Evolutionary conservation across 352 stramenopile species (phyloP).

Genomic region (Globisporangium parvum): DNA sequence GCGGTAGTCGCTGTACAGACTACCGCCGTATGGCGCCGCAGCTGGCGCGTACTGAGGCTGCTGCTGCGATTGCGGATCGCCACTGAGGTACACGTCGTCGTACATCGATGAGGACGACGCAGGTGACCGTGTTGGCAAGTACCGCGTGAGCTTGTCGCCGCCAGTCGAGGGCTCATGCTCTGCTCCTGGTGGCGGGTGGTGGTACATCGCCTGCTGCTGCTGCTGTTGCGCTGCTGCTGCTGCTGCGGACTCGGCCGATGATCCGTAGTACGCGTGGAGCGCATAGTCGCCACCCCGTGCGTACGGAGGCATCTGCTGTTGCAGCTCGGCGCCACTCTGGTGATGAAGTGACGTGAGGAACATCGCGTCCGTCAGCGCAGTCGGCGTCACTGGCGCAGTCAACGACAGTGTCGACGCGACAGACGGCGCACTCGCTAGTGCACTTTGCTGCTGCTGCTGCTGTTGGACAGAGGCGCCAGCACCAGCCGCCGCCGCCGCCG

Average conservation of each 20-base stretch:
- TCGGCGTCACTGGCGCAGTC: constrained; percentile 10
- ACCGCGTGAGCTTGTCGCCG: constrained; percentile 29
- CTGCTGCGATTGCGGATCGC: neutral
- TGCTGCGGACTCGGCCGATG: neutral
- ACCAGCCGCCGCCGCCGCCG: neutral
- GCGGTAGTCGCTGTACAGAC: constrained; percentile 4
- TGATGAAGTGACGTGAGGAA: constrained; percentile 43
- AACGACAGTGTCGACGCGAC: constrained; percentile 14
- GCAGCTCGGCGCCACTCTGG: constrained; percentile 4
- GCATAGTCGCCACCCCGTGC: too few relatives aligned
- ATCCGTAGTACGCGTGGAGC: too few relatives aligned
- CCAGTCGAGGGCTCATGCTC: neutral
- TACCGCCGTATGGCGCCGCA: neutral
- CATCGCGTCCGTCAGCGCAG: constrained; percentile 32
- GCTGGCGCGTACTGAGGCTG: too few relatives aligned
- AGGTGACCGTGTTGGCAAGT: constrained; percentile 19
- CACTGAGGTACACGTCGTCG: neutral
- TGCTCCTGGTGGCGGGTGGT: too few relatives aligned
- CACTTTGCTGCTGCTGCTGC: too few relatives aligned
- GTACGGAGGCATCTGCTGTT: neutral
- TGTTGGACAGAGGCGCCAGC: too few relatives aligned
- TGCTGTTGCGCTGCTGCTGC: constrained; percentile 1
- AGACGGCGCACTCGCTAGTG: neutral
- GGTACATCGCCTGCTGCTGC: too few relatives aligned
- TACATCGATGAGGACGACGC: constrained; percentile 6